Conservation (phyloP, 1,284 basidiomycete species). For the Anthracocystis panici-leucophaei region DNA sequence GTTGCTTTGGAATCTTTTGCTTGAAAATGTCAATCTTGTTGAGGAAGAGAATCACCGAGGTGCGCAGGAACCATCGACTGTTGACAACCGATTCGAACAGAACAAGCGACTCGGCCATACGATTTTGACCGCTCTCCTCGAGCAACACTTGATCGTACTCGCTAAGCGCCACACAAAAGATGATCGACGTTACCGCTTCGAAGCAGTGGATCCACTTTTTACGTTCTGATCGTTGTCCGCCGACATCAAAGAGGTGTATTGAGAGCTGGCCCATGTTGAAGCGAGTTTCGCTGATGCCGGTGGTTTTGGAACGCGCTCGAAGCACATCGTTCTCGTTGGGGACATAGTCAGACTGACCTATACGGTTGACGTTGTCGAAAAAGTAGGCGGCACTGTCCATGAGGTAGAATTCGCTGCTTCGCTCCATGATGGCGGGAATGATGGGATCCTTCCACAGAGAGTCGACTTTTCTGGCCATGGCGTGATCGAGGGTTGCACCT, state of each 20-base stretch:
- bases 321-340: conserved; percentile 91
- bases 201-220: conserved; percentile 70
- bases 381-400: conserved; percentile 97
- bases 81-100: conserved; percentile 97
- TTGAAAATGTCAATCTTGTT: conserved; percentile 98
- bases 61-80: conserved; percentile 86
- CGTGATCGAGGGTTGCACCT: conserved; percentile 69
- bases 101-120: conserved; percentile 92
- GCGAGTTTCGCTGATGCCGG: conserved; percentile 89
- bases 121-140: conserved; percentile 75
- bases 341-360: conserved; percentile 82
- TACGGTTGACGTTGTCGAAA: conserved; percentile 85
- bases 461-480: conserved; percentile 79
- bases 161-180: conserved; percentile 69
- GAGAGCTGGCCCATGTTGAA: conserved; percentile 71
- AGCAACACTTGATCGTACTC: conserved; percentile 64
- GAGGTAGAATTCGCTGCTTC: conserved; percentile 88
- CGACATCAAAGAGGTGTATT: conserved; percentile 68
- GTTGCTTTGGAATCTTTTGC: conserved; percentile 80
- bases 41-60: conserved; percentile 82
- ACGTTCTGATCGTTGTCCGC: conserved; percentile 66
- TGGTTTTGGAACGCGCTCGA: conserved; percentile 88
- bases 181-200: conserved; percentile 65
- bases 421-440: conserved; percentile 86
- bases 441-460: conserved; percentile 91